Evolutionary conservation across 2,329 filamentous ascomycete species (phyloP).

Genomic region (Xylariales sp.): DNA sequence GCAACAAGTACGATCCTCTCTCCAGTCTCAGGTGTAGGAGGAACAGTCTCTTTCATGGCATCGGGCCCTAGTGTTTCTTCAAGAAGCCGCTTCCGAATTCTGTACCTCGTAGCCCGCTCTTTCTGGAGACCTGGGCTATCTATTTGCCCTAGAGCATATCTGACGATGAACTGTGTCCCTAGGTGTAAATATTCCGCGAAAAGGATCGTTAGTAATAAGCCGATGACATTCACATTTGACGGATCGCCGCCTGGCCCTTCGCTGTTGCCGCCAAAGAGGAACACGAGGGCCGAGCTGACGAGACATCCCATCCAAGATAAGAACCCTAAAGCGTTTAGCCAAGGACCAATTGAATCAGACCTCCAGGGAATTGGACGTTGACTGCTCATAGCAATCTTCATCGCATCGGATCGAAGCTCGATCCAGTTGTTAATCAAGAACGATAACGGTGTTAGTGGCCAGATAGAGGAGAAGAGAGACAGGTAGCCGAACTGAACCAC

Average conservation of each 20-base stretch:
- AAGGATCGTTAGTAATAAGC: constrained; percentile 82
- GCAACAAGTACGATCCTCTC: constrained; percentile 73
- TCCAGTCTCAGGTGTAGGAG: constrained; percentile 60
- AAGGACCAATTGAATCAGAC: constrained; percentile 93
- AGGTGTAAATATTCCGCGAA: constrained; percentile 92
- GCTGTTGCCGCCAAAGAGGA: constrained; percentile 81
- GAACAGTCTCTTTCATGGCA: constrained; percentile 60
- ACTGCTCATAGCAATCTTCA: constrained; percentile 93
- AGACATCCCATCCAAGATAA: constrained; percentile 94
- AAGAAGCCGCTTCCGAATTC: constrained; percentile 82
- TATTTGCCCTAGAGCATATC: constrained; percentile 78
- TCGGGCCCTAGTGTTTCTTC: constrained; percentile 75
- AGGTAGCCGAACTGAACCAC: constrained; percentile 87
- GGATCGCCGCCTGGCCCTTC: constrained; percentile 74
- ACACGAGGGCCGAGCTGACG: constrained; percentile 87
- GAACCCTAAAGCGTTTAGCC: constrained; percentile 86
- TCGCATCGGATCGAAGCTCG: constrained; percentile 89
- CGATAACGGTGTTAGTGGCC: constrained; percentile 90
- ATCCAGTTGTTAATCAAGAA: constrained; percentile 98
- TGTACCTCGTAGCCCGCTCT: constrained; percentile 83
- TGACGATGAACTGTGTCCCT: constrained; percentile 77
- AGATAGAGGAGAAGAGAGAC: constrained; percentile 89
- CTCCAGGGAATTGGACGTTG: constrained; percentile 90
- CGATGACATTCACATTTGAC: constrained; percentile 80
- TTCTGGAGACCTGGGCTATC: constrained; percentile 89